Percentiles rank a stretch among this genome's conserved stretches.
Conservation (phyloP, 225 moss, liverwort and hornwort species). For the Pseudisothecium myosuroides region DNA sequence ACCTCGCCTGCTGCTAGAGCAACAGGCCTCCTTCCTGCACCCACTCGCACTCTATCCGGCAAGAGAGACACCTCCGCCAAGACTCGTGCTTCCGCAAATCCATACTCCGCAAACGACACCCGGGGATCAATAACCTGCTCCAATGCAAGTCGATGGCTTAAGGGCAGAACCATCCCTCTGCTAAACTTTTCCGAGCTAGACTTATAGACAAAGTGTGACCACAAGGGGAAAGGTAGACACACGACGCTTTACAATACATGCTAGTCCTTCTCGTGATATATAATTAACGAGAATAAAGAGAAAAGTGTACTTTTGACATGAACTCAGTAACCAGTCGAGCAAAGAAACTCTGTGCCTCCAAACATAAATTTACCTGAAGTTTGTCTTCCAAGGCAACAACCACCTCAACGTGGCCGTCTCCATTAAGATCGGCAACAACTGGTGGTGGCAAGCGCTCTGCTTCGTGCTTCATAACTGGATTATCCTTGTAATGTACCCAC, state of each 20-base stretch:
- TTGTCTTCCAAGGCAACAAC: slow-evolving; percentile 66
- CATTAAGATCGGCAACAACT: slow-evolving; percentile 80
- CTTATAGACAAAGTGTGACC: not conserved
- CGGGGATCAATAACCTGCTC: slow-evolving; percentile 72
- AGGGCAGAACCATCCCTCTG: not conserved
- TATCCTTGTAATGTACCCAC: slow-evolving; percentile 73
- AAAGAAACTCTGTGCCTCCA: not conserved
- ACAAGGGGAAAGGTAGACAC: not conserved
- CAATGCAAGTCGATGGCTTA: not conserved
- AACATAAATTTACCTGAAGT: slow-evolving; percentile 47
- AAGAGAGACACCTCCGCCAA: slow-evolving; percentile 79
- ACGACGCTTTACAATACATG: not conserved
- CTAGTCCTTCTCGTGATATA: not conserved
- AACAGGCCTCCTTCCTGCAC: slow-evolving; percentile 76
- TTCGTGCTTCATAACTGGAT: slow-evolving; percentile 60
- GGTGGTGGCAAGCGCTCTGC: slow-evolving; percentile 76
- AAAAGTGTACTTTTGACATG: not conserved
- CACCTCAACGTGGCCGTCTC: slow-evolving; percentile 74
- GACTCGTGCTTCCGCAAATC: slow-evolving; percentile 70
- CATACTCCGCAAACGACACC: slow-evolving; percentile 48
- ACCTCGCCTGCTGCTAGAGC: slow-evolving; percentile 72
- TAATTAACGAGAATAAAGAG: not conserved
- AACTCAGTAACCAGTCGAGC: not conserved
- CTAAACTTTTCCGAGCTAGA: not conserved
- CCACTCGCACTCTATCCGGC: slow-evolving; percentile 71